Evolutionary conservation across 208 protist species (phyloP).

Genomic region (Leishmania lainsoni): DNA sequence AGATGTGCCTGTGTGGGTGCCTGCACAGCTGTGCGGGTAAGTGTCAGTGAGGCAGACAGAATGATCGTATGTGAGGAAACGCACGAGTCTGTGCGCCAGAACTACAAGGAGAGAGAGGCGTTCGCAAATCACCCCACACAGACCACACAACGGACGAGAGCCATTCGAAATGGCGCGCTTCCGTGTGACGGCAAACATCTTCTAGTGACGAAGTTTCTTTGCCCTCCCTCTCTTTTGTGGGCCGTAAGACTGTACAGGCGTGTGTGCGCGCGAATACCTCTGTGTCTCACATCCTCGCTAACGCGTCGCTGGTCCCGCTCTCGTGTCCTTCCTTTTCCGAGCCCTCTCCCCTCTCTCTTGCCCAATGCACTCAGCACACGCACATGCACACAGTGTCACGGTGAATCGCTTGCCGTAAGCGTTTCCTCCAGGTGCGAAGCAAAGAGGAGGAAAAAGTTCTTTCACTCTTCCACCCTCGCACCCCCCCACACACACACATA

Average conservation of each 20-base stretch:
- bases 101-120: neutral
- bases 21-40: neutral
- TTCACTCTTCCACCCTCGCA: no score
- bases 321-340: neutral
- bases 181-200: neutral
- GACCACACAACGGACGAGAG: neutral
- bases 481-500: neutral
- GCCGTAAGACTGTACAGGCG: neutral
- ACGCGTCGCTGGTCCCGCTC: neutral
- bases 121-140: neutral
- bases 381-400: constrained; percentile 1
- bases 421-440: neutral
- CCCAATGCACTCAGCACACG: neutral
- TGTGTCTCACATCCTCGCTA: neutral
- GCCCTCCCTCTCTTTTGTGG: neutral
- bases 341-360: neutral
- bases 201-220: neutral
- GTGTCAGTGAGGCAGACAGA: neutral
- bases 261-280: neutral
- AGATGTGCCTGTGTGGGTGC: neutral
- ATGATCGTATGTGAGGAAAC: neutral
- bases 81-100: neutral
- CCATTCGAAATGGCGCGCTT: neutral
- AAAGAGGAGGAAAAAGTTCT: no score
- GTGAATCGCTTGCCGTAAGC: neutral